phyloP scores from a whole-genome alignment of 257 asterid genomes.

The Solanum corneliomulleri region DNA sequence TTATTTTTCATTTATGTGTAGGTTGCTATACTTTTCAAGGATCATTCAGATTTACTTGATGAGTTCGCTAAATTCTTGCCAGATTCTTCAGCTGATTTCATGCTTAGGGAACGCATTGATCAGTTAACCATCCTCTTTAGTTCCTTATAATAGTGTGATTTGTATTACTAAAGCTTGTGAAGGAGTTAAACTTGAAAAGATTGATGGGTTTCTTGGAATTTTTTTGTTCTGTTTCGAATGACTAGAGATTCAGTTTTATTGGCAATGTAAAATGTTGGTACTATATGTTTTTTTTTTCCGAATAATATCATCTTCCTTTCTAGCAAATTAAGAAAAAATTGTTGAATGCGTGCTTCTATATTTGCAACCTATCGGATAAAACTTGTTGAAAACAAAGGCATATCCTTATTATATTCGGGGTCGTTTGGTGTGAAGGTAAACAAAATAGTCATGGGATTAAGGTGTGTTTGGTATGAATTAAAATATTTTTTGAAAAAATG shows the following conservation, averaged over 20 bases:
- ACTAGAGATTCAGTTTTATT: background rate
- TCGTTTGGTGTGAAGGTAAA: too few species aligned
- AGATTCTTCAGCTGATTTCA: slow-evolving; percentile 45
- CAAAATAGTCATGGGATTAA: too few species aligned
- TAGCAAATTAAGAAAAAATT: background rate
- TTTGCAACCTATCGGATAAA: background rate
- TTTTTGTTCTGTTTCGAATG: background rate
- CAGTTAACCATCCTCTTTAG: background rate
- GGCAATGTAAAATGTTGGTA: background rate
- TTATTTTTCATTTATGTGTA: slow-evolving; percentile 7
- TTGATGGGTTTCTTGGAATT: background rate
- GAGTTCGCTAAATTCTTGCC: slow-evolving; percentile 92
- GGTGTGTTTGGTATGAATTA: too few species aligned
- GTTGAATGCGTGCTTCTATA: background rate
- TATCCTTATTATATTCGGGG: background rate
- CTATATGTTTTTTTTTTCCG: background rate
- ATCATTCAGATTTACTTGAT: slow-evolving; percentile 77
- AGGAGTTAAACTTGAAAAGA: background rate
- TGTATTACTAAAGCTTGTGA: background rate
- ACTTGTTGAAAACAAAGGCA: background rate
- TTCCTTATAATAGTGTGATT: background rate
- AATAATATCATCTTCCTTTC: background rate
- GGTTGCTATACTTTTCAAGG: slow-evolving; percentile 75
- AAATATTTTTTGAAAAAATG: too few species aligned
- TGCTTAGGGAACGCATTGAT: slow-evolving; percentile 22